Percentiles rank a stretch among this genome's conserved stretches.
Evolutionary conservation across 352 stramenopile genomes (phyloP).

Genomic region (Globisporangium megalacanthum): DNA sequence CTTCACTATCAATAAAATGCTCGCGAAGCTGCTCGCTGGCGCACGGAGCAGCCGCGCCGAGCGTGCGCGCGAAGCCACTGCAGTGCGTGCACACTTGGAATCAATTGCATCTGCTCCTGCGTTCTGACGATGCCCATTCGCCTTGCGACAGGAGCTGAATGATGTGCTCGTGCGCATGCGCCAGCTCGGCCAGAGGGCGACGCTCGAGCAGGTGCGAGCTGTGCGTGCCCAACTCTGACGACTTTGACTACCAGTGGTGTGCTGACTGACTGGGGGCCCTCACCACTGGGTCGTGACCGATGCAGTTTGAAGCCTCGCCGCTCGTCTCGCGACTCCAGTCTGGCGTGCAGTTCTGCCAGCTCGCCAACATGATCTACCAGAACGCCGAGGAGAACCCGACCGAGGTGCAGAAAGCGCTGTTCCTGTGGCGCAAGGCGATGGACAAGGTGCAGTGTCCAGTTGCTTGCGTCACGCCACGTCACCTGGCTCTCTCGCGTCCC

Average conservation of each 20-base stretch:
- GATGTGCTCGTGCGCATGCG: slow-evolving; percentile 50
- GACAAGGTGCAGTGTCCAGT: slow-evolving; percentile 37
- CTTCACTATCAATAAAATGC: background rate
- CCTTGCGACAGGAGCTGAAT: slow-evolving; percentile 38
- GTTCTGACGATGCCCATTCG: background rate
- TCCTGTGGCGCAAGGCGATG: slow-evolving; percentile 79
- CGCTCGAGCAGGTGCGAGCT: slow-evolving; percentile 43
- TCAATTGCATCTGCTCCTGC: background rate
- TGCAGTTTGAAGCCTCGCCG: slow-evolving; percentile 60
- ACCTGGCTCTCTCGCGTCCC: too few relatives aligned
- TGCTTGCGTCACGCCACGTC: background rate
- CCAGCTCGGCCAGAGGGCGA: slow-evolving; percentile 41
- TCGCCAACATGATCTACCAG: slow-evolving; percentile 84
- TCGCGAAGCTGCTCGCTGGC: slow-evolving; percentile 19
- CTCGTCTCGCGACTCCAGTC: slow-evolving; percentile 47
- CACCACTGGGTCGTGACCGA: background rate
- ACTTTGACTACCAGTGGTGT: too few relatives aligned
- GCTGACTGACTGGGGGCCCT: background rate
- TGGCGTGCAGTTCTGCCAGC: slow-evolving; percentile 57
- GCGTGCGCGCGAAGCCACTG: slow-evolving; percentile 36
- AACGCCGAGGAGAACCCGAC: slow-evolving; percentile 52
- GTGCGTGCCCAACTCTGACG: too few relatives aligned
- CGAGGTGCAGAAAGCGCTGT: slow-evolving; percentile 69
- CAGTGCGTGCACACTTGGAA: slow-evolving; percentile 14
- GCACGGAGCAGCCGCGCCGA: slow-evolving; percentile 38